phyloP scores from a whole-genome alignment of 83 land plant genomes.

The Picea abies region DNA sequence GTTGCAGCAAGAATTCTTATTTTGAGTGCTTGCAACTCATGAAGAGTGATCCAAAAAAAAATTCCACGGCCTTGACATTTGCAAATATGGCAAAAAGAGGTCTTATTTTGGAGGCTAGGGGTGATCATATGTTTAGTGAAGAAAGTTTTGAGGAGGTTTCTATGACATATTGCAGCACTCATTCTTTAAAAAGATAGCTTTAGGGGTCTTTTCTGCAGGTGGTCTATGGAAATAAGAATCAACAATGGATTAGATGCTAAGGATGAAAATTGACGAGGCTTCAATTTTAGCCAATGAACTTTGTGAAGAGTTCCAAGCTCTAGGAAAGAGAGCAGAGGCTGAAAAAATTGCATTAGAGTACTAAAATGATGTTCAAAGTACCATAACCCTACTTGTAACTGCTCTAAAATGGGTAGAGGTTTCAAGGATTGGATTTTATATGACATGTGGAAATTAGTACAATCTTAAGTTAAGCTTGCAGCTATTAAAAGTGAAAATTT shows the following conservation, averaged over 20 bases:
- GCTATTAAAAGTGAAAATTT: slow-evolving; percentile 76
- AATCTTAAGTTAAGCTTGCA: slow-evolving; percentile 49
- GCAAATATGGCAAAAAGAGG: slow-evolving; percentile 39
- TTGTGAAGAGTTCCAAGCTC: slow-evolving; percentile 92
- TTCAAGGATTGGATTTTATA: slow-evolving; percentile 67
- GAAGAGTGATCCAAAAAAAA: slow-evolving; percentile 63
- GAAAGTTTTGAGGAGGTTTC: slow-evolving; percentile 93
- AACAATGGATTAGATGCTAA: slow-evolving; percentile 72
- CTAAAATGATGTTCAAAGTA: slow-evolving; percentile 60
- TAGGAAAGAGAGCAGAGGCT: slow-evolving; percentile 67
- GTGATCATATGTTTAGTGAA: slow-evolving; percentile 68
- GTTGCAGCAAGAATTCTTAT: slow-evolving; percentile 72
- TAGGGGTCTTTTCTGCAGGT: slow-evolving; percentile 80
- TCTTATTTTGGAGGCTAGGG: slow-evolving; percentile 85
- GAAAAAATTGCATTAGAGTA: slow-evolving; percentile 36
- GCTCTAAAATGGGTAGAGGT: slow-evolving; percentile 95
- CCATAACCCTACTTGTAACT: slow-evolving; percentile 53
- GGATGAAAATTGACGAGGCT: slow-evolving; percentile 40
- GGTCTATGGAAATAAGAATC: slow-evolving; percentile 82
- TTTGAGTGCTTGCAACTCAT: slow-evolving; percentile 79
- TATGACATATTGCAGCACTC: slow-evolving; percentile 69
- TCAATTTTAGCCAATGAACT: slow-evolving; percentile 73
- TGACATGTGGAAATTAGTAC: slow-evolving; percentile 47
- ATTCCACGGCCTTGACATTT: slow-evolving; percentile 62
- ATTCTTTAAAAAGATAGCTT: slow-evolving; percentile 65